A percentile compares a stretch with the other conserved stretches of the same genome.
These are phyloP conservation scores for Neospora caninum DNA, from an alignment of 169 alveolate species.

Conservation along the genomic window DNA sequence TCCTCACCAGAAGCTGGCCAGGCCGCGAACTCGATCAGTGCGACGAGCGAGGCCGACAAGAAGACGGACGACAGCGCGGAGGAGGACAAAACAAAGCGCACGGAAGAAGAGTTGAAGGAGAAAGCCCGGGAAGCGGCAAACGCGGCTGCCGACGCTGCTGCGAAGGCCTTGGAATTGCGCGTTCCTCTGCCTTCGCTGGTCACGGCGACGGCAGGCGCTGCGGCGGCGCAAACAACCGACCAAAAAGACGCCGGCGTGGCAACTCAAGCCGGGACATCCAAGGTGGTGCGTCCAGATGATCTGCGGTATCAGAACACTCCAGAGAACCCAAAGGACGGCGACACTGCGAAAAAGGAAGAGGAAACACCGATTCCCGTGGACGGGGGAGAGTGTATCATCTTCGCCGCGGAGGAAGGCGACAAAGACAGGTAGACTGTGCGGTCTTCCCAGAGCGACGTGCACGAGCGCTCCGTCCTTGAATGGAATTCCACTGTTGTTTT, in stretches of 20 bases:
- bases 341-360: not conserved
- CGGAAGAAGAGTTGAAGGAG: not conserved
- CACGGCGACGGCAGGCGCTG: not conserved
- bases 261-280: not conserved
- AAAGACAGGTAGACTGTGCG: conserved; percentile 3
- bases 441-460: too few relatives aligned
- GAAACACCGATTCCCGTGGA: not conserved
- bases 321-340: not conserved
- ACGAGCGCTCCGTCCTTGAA: too few relatives aligned
- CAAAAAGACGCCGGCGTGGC: not conserved
- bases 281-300: not conserved
- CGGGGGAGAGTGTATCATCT: conserved; percentile 28
- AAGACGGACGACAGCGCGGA: too few relatives aligned
- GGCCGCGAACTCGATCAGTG: not conserved
- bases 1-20: not conserved
- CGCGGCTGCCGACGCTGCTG: not conserved
- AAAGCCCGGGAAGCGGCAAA: not conserved
- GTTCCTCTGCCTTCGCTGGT: not conserved
- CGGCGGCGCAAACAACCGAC: not conserved
- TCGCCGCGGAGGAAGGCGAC: conserved; percentile 39
- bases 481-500: too few relatives aligned
- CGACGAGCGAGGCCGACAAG: not conserved
- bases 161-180: not conserved
- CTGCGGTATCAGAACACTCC: not conserved
- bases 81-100: not conserved